Base-by-base conservation (phyloP, 2,329 filamentous ascomycete species). In the Hypoxylon sp. region DNA sequence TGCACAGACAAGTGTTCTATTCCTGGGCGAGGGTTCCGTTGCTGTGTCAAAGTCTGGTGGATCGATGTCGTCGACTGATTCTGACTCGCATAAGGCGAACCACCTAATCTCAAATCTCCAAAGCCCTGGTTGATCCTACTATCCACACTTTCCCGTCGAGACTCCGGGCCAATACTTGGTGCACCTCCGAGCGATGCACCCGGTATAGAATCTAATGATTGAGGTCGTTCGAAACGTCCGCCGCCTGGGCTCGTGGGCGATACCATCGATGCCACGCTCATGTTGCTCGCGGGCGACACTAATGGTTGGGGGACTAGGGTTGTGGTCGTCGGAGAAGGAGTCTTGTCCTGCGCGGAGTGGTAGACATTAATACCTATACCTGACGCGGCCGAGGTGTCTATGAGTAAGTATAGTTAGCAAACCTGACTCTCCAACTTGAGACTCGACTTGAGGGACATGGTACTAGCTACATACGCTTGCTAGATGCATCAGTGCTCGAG, bases 11-110 rank as follows among this genome's bases (percentile, higher is more conserved):
- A 79, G 42, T 81, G 80, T 37, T 90, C 88, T 63, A 87, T 71
- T 11, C 82, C 84, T 5, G 80, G 75, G 13, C 87, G 86, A 2
- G 87, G 87, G 67, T 89, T 89, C 24, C 89, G 84, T 76, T 92
- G 91, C 66, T 89, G 88, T 69, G 91, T 89, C 26, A 94, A 81
- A 13, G 86, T 91, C 64, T 88, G 91, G 61, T 93, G 91, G 22
- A 94, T 88, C 1, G 92, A 94, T 1, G 89, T 89, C 2, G 91
- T 91, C 1, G 92, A 94, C 61, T 91, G 89, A 78, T 94, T 94
- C 74, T 92, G 89, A 77, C 89, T 93, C 24, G 91, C 87, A 75
- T 94, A 94, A 0, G 92, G 92, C 5, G 91, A 92, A 50, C 86
- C 86, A 57, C 89, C 88, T 53, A 94, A 84, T 72, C 89, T 86